Evolutionary conservation across 176 grass and related monocot species (phyloP).

Genomic region (Zea mays): Zm-B73-REFERENCE-NAM-5.0 NC_050104.1:82193501-82194000

Average conservation of each 20-base stretch:
- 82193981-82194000: conserved; percentile 52
- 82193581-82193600: neutral
- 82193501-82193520: neutral
- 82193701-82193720: conserved; percentile 47
- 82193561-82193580: neutral
- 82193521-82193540: neutral
- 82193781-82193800: neutral
- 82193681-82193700: neutral
- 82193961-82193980: conserved; percentile 53
- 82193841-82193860: conserved; percentile 50
- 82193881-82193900: conserved; percentile 56
- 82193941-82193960: conserved; percentile 59
- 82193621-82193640: neutral
- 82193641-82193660: neutral
- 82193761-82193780: neutral
- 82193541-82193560: neutral
- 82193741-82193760: conserved; percentile 48
- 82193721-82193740: conserved; percentile 48
- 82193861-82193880: conserved; percentile 52
- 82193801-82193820: neutral
- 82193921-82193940: conserved; percentile 59
- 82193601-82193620: neutral
- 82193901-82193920: conserved; percentile 53
- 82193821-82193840: neutral
- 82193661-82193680: neutral